Conservation (phyloP, 2,329 filamentous ascomycete species). For the Aspergillus sp. region DNA sequence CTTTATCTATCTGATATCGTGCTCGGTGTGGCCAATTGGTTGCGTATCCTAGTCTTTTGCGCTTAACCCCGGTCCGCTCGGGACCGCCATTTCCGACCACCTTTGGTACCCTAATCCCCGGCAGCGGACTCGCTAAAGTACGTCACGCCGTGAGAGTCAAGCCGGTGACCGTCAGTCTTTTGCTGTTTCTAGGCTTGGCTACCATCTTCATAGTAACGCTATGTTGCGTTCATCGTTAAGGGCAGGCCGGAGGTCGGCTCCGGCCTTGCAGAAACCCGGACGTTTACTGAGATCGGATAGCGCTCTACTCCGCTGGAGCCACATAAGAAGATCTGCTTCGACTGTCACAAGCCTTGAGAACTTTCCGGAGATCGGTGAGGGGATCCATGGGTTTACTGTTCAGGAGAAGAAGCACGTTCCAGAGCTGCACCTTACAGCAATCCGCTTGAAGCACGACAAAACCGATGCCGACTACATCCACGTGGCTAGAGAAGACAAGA, state of each 20-base stretch:
- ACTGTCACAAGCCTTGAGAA: constrained; percentile 75
- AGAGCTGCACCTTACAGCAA: constrained; percentile 86
- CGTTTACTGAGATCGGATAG: constrained; percentile 22
- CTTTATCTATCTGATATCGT: neutral
- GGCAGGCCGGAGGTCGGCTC: constrained; percentile 27
- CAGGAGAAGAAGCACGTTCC: constrained; percentile 87
- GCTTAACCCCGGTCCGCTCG: constrained; percentile 15
- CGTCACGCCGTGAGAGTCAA: neutral
- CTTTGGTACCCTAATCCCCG: constrained; percentile 7
- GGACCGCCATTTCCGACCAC: constrained; percentile 8
- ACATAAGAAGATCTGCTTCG: constrained; percentile 37
- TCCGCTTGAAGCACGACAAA: constrained; percentile 90
- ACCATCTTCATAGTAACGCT: constrained; percentile 7
- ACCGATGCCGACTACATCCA: constrained; percentile 96
- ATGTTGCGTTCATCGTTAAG: constrained; percentile 39
- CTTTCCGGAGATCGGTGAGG: constrained; percentile 77
- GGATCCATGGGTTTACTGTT: constrained; percentile 91
- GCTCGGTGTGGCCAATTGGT: neutral
- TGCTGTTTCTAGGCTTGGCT: neutral
- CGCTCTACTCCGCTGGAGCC: constrained; percentile 20
- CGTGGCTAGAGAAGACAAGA: constrained; percentile 90
- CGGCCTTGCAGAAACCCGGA: constrained; percentile 23
- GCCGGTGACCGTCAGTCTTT: neutral
- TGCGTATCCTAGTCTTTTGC: neutral
- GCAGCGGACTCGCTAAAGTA: constrained; percentile 4